These are phyloP conservation scores for Zymoseptoria crescenta DNA, from an alignment of 2,329 filamentous ascomycete species.

Conservation along the genomic window DNA sequence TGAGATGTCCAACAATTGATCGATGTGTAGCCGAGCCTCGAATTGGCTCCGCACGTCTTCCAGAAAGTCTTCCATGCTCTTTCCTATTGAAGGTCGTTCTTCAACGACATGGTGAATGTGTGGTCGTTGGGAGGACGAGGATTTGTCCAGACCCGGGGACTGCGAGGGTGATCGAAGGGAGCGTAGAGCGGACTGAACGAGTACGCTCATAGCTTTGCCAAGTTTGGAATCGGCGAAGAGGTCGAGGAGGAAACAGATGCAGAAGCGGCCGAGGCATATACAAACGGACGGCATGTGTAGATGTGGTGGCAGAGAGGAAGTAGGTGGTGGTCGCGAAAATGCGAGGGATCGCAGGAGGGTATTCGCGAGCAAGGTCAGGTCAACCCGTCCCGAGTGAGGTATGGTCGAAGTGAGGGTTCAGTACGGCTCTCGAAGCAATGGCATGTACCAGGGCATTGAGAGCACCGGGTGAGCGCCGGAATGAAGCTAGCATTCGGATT, in stretches of 20 bases:
- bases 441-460: neutral
- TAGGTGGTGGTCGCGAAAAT: neutral
- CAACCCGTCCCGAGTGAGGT: constrained; percentile 1
- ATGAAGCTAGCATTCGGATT: neutral
- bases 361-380: constrained; percentile 1
- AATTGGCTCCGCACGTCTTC: constrained; percentile 37
- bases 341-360: neutral
- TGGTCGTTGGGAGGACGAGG: constrained; percentile 18
- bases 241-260: constrained; percentile 15
- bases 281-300: constrained; percentile 16
- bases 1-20: constrained; percentile 39
- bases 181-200: constrained; percentile 19
- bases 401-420: neutral
- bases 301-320: constrained; percentile 1
- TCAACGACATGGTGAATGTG: constrained; percentile 32
- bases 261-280: constrained; percentile 13
- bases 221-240: constrained; percentile 10
- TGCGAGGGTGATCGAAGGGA: constrained; percentile 11
- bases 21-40: constrained; percentile 36
- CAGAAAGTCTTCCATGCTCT: constrained; percentile 43
- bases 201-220: constrained; percentile 20
- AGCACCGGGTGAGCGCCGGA: neutral
- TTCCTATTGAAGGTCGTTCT: constrained; percentile 26
- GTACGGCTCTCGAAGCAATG: neutral
- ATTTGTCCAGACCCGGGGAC: neutral